Base-by-base conservation (phyloP, 139 green algal species). In the Tetradesmus obliquus region DNA sequence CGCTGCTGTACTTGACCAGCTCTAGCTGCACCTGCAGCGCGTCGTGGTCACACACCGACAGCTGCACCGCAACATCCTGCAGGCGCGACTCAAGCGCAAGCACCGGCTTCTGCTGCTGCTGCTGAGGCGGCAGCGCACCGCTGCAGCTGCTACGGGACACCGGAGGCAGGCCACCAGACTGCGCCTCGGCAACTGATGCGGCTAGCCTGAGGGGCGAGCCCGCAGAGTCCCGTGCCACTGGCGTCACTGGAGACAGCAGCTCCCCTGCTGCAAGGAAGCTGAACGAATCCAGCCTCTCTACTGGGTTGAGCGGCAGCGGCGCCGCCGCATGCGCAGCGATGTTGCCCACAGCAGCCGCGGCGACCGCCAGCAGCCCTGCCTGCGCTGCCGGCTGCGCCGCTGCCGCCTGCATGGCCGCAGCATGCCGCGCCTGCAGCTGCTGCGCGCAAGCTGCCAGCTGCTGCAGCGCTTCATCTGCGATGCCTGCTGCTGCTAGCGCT, bases 1-100 rank as follows among this genome's bases (percentile, higher is more conserved):
- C 54, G 72, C 89, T 92, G 55, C 89, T 92, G 80, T 82, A 82
- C 53, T 92, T 92, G 45, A 88, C 5, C 53, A 89, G 66, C 82
- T 84, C 89, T 45, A 89, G 45, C 60, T 89, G 81, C 62, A 92
- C 22, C 66, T 79, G 17, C 62, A 92, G 8, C 3, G 66, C 57
- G 54, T 92, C 89, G 3, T 3, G 53, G 1, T 88, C 89, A 81
- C 89, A 92, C 62, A 92, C 89, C 32, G 69, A 87, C 8, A 80
- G 60, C 66, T 83, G 69, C 22, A 92, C 62, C 51, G 89, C 62
- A 3, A 92, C 89, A n/a, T 92, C 89, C 60, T 84, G 62, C 62
- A 92, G 55, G 3, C 89, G 81, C 6, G 24, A 53, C 60, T 92
- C 89, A 19, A 92, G 3, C 4, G 55, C 80, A 20, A 88, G 66